Conservation (phyloP, 2,329 filamentous ascomycete species). For the Pyrenophora graminea region DNA sequence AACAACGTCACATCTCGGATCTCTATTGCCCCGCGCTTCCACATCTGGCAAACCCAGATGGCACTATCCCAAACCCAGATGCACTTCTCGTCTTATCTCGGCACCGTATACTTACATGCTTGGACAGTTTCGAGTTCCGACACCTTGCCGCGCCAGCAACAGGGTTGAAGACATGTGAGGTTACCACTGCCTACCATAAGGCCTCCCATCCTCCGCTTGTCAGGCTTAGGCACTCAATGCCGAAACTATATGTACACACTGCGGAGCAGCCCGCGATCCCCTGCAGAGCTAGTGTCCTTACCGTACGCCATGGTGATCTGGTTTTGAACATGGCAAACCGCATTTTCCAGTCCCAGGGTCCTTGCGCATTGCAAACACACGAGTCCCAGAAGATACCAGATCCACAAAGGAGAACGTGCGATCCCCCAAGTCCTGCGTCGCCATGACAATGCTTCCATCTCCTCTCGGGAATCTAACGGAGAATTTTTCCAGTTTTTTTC, state of each 20-base stretch:
- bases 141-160: neutral
- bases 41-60: neutral
- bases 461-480: neutral
- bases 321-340: neutral
- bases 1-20: conserved; percentile 16
- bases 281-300: conserved; percentile 3
- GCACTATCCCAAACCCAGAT: neutral
- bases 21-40: neutral
- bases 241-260: conserved; percentile 3
- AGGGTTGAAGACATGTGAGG: neutral
- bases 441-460: neutral
- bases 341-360: neutral
- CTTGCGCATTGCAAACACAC: neutral
- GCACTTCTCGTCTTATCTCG: neutral
- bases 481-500: conserved; percentile 7
- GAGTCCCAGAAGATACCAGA: no score
- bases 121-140: neutral
- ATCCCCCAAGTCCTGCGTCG: neutral
- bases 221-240: neutral
- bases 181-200: neutral
- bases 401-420: no score
- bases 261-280: conserved; percentile 1
- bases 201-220: conserved; percentile 1
- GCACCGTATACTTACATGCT: neutral
- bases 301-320: neutral